Evolutionary conservation across 1,284 basidiomycete genomes (phyloP), one percentile per base, ranked within the genome.

Genomic region (Ustilago sp.): DNA sequence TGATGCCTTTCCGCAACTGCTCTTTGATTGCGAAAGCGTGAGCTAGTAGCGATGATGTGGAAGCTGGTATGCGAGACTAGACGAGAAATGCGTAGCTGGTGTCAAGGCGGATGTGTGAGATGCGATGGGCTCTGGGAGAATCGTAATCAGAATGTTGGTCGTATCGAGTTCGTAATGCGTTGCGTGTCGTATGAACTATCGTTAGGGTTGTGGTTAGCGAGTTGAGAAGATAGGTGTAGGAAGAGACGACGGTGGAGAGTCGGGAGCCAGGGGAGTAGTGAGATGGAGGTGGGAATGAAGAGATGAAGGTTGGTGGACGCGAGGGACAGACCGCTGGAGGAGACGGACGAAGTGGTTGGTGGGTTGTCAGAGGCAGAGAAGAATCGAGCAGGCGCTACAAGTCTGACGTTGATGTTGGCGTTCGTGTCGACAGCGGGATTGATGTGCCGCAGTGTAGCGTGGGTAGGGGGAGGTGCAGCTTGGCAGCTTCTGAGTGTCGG

Each of bases 91-190:
- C 9, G 36, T 41, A 15, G 15, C 12, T 45, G 9, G 8, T 53
- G 51, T 41, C 39, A 41, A 41, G 39, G 6, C 39, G 8, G 15
- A 41, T 41, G 11, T n/a, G 11, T 17, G 13, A 7, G 43, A 45
- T 23, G 43, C 43, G 19, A 19, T 6, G 43, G 17, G n/a, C 11
- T 15, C n/a, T n/a, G 43, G 43, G n/a, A 19, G 13, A 19, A 19
- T 45, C 43, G 43, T 45, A n/a, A 19, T 19, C 3, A 45, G 43
- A 15, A 19, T 19, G 19, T 19, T 17, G 43, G 38, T 54, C 52
- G 59, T 62, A 38, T 19, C 34, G 1, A 28, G 12, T 15, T 59
- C 57, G 45, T 50, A 50, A 59, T 48, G 45, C 32, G 45, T 36
- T 15, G 28, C 11, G 43, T 23, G 38, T 62, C 52, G 59, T 55